Base-by-base conservation (phyloP, 2,329 filamentous ascomycete genomes). In the Nemania sp. region DNA sequence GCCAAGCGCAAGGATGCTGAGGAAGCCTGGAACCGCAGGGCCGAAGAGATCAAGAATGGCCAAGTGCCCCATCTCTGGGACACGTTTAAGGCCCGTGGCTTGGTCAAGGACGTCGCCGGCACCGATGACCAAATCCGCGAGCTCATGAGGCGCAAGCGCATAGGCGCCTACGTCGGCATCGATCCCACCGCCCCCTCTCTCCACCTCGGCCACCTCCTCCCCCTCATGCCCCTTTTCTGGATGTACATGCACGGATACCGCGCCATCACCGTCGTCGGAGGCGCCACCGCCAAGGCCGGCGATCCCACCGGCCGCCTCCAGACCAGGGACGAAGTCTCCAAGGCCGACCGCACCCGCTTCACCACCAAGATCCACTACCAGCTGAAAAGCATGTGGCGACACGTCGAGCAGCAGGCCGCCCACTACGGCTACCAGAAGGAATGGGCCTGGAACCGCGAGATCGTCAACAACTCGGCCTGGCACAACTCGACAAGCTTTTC, bases 381-480 rank as follows among this genome's bases (percentile, higher is more conserved):
- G 73, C 74, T 93, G 3, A 85, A 87, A 69, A 86, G 81, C 67
- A 75, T 98, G 46, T 96, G 92, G 86, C 67, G 72, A 18, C 92
- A 93, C 67, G 90, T 93, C 34, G 86, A 91, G 48, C 69, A 69
- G 0, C 83, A 91, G 65, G 90, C 85, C 5, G 75, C 77, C 55
- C 88, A 85, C 65, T 87, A 89, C 71, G 88, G 89, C 3, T 90
- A 87, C 71, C 62, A 83, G 25, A 80, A 80, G 60, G 78, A 88
- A 46, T 88, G 83, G 80, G 81, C 85, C 4, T 91, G 90, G 79
- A 85, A 80, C 64, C 84, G 87, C 56, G 84, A 83, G 20, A 70
- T 97, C 39, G 74, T 87, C 29, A 96, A 97, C 77, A 99, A 99
- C 75, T 89, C 87, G 65, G 81, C 81, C 51, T 99, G 95, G 95